Evolutionary conservation across 176 grass and related monocot species (phyloP).

Genomic region (Rhynchospora tenuis): DNA sequence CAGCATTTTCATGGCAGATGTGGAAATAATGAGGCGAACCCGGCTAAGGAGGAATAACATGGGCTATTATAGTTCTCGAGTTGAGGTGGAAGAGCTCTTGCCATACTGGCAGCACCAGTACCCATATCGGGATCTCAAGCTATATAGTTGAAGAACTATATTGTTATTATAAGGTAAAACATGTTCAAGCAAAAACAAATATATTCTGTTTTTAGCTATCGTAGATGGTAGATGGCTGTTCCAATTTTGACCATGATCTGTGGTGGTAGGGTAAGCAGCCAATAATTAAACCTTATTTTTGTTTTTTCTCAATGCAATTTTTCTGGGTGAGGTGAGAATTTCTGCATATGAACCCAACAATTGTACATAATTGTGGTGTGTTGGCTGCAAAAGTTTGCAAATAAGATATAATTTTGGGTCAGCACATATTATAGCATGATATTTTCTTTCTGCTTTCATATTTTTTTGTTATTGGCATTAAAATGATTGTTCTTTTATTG

Average conservation of each 20-base stretch:
- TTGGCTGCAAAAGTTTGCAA: background rate
- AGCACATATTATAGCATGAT: background rate
- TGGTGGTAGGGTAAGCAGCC: background rate
- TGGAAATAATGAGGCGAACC: conserved; percentile 65
- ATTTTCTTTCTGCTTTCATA: background rate
- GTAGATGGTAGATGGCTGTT: background rate
- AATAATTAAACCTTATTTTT: background rate
- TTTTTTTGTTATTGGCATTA: conserved; percentile 16
- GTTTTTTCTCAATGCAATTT: background rate
- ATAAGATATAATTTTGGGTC: background rate
- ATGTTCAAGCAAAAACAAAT: background rate
- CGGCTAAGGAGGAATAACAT: conserved; percentile 44
- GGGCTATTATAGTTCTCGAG: conserved; percentile 65
- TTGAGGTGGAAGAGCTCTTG: conserved; percentile 92
- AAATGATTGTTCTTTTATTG: conserved; percentile 18
- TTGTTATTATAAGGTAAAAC: conserved; percentile 39
- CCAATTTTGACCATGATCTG: background rate
- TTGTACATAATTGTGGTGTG: background rate
- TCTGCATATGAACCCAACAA: background rate
- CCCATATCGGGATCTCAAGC: conserved; percentile 39
- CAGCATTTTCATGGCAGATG: conserved; percentile 75
- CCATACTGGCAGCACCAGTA: conserved; percentile 50
- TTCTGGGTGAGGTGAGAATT: background rate
- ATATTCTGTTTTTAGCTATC: background rate
- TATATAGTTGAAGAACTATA: conserved; percentile 25